Conservation (phyloP, 352 stramenopile genomes). For the Globisporangium ultimum region DNA sequence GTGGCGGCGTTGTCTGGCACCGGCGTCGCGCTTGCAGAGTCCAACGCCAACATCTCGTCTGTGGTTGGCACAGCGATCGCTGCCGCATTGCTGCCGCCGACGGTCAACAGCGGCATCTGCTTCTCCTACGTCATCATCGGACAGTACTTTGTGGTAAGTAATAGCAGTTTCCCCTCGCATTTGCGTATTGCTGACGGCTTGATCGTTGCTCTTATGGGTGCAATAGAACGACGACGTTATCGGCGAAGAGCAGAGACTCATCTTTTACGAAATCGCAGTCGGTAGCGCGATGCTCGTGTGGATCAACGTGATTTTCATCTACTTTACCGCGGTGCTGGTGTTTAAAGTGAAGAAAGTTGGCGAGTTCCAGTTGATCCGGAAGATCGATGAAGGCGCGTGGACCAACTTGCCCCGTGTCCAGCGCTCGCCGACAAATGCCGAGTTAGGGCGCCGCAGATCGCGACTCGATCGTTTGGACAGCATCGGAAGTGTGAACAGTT, state of each 20-base stretch:
- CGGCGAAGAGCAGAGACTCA: conserved; percentile 76
- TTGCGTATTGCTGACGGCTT: neutral
- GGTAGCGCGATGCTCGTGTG: conserved; percentile 78
- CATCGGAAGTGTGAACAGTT: conserved; percentile 42
- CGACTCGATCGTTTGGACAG: conserved; percentile 30
- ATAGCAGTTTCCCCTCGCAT: neutral
- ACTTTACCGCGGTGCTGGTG: conserved; percentile 80
- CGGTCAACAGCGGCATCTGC: conserved; percentile 85
- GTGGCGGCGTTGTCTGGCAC: conserved; percentile 75
- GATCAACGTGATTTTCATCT: conserved; percentile 89
- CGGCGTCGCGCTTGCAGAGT: conserved; percentile 77
- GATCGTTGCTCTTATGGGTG: neutral
- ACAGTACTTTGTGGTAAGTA: conserved; percentile 76
- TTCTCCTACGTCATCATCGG: conserved; percentile 86
- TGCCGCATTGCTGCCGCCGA: conserved; percentile 73
- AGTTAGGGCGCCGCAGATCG: conserved; percentile 9
- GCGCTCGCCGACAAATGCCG: conserved; percentile 38
- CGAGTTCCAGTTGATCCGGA: conserved; percentile 81
- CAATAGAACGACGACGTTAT: conserved; percentile 62
- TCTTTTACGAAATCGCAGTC: conserved; percentile 87
- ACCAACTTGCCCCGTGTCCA: conserved; percentile 74
- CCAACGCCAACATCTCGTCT: conserved; percentile 86
- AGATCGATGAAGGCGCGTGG: conserved; percentile 74
- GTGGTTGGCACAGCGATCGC: conserved; percentile 89
- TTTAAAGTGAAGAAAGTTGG: conserved; percentile 89